A percentile compares a stretch with the other conserved stretches of the same genome.
Conservation (phyloP, 2,329 filamentous ascomycete species). For the Colletotrichum costaricense region DNA sequence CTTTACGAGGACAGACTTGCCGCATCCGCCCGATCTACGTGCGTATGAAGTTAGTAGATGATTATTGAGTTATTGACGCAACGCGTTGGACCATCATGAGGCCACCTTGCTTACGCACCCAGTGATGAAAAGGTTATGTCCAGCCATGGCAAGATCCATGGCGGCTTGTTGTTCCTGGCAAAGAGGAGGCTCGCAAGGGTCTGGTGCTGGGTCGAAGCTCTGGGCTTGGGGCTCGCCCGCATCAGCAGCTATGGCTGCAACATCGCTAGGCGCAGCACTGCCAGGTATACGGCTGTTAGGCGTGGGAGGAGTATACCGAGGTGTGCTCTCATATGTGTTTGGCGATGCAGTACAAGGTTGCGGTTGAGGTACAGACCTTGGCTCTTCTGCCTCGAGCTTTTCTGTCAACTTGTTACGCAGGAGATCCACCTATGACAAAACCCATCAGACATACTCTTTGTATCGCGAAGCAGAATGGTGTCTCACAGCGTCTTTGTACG, state of each 20-base stretch:
- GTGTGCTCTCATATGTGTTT: too few species aligned
- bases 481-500: background rate
- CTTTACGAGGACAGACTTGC: constrained; percentile 16
- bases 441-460: background rate
- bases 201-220: background rate
- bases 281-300: background rate
- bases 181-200: background rate
- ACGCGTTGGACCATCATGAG: too few species aligned
- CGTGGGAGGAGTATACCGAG: background rate
- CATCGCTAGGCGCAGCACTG: background rate
- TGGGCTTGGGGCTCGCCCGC: too few species aligned
- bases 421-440: background rate
- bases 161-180: constrained; percentile 7
- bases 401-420: background rate
- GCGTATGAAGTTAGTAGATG: background rate
- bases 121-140: constrained; percentile 72
- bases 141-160: constrained; percentile 57
- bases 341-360: too few species aligned
- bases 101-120: constrained; percentile 58
- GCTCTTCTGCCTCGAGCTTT: background rate
- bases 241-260: background rate
- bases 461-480: background rate
- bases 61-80: too few species aligned
- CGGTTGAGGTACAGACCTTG: background rate
- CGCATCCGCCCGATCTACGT: constrained; percentile 16